Evolutionary conservation across 306 rosid species (phyloP), one percentile per base, ranked within the genome.

Genomic region (Gastrolobium villosum): DNA sequence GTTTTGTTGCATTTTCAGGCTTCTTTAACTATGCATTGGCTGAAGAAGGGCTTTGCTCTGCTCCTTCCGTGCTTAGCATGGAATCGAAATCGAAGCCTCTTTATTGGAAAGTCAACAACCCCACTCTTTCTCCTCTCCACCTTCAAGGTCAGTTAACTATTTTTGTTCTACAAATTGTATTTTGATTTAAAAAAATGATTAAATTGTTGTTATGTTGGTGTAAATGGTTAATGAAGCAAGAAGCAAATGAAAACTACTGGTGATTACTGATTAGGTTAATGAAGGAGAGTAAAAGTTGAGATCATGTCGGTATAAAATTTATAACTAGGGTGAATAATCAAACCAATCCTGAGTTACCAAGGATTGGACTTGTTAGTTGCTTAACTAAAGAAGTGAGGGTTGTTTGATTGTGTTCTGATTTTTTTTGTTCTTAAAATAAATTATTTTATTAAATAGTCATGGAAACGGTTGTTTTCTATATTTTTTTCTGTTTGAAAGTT

Each of bases 1-100:
- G 32, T 14, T 7, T 4, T 20, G 26, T 20, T 20, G 26, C 26
- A 20, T 65, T 86, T 76, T 75, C 90, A 95, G 98, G 88, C 31
- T 82, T 89, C 70, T 71, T 88, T 57, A 62, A 76, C 26, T 57
- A 83, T 82, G 87, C 84, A 0, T 84, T 67, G 40, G 45, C 82
- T 35, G 85, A 82, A 26, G 89, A 89, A 56, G 97, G 93, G 52
- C 82, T 91, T 85, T 95, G 99, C 87, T 89, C 96, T 82, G 87
- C 88, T 46, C 83, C 93, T 65, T 87, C 97, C 4, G 31, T 73
- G 11, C 35, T 89, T 11, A 48, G 76, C 67, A 56, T 65, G 9
- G 86, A 71, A 76, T 75, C 81, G 5, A 50, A 86, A 63, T 79
- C 88, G 7, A 87, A 82, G 35, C 87, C 91, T 76, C 71, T 86